A percentile compares a stretch with the other conserved stretches of the same genome.
Evolutionary conservation across 345 rosid genomes (phyloP).

Genomic region (Camelina sativa): DNA sequence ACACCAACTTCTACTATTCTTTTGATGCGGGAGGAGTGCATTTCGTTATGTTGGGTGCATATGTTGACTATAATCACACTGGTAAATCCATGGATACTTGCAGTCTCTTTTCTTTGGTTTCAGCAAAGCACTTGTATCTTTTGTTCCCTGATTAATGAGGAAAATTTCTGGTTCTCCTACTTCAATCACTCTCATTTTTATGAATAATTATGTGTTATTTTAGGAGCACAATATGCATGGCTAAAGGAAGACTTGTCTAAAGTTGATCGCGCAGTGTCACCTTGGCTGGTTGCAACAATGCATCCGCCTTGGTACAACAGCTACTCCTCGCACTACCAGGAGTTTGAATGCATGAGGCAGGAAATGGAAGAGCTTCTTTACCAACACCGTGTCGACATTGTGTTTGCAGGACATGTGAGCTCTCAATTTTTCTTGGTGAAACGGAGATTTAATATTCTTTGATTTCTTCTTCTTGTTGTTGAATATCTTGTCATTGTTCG

Average conservation of each 20-base stretch:
- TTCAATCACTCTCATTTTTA: background rate
- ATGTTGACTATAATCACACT: conserved; percentile 67
- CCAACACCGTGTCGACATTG: conserved; percentile 66
- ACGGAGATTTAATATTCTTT: conserved; percentile 3
- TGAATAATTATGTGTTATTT: conserved; percentile 9
- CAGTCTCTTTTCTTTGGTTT: conserved; percentile 19
- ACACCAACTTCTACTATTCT: conserved; percentile 78
- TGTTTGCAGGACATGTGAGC: conserved; percentile 85
- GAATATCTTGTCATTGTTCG: background rate
- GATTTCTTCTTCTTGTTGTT: background rate
- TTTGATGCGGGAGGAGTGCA: conserved; percentile 86
- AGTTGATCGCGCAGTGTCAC: conserved; percentile 63
- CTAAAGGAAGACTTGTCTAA: conserved; percentile 63
- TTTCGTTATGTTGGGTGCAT: conserved; percentile 86
- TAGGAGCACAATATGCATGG: conserved; percentile 79
- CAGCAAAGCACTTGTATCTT: background rate
- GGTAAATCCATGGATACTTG: conserved; percentile 49
- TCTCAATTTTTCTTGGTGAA: background rate
- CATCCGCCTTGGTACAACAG: conserved; percentile 92
- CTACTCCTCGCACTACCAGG: conserved; percentile 84
- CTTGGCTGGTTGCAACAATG: conserved; percentile 87
- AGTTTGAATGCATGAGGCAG: conserved; percentile 94
- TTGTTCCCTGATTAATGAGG: background rate
- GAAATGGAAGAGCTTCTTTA: conserved; percentile 85
- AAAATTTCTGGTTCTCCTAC: conserved; percentile 41